phyloP scores from a whole-genome alignment of 1,139 yeast species.

The Petasospora fabianii region DNA sequence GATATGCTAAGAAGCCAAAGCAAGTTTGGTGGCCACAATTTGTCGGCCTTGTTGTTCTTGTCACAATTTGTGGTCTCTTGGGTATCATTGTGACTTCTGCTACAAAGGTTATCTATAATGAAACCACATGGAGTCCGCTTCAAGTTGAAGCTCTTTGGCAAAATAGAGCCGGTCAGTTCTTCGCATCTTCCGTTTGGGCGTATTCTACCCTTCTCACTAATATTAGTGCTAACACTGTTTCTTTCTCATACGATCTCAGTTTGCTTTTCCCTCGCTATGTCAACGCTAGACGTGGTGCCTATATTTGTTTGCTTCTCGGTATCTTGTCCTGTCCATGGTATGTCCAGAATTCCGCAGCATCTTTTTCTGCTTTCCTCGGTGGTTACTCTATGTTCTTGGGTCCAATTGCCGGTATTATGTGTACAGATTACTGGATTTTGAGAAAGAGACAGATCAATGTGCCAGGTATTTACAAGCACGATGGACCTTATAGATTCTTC shows the following conservation, averaged over 20 bases:
- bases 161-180: conserved; percentile 55
- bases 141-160: conserved; percentile 31
- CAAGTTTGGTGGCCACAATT: conserved; percentile 34
- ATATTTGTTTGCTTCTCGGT: conserved; percentile 32
- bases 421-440: conserved; percentile 31
- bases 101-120: conserved; percentile 31
- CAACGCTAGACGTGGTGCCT: conserved; percentile 37
- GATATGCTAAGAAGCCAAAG: conserved; percentile 32
- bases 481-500: conserved; percentile 33
- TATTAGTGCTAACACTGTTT: conserved; percentile 56
- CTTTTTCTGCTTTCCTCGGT: conserved; percentile 32
- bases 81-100: conserved; percentile 33
- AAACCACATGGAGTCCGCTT: conserved; percentile 35
- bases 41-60: conserved; percentile 33
- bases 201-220: conserved; percentile 57
- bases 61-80: conserved; percentile 31
- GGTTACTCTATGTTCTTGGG: conserved; percentile 35
- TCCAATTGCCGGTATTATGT: conserved; percentile 33
- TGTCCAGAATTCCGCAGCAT: conserved; percentile 31
- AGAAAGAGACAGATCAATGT: conserved; percentile 29
- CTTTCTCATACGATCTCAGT: conserved; percentile 57
- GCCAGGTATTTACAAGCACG: conserved; percentile 30
- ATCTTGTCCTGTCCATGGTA: conserved; percentile 40
- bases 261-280: conserved; percentile 51
- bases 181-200: conserved; percentile 49